A percentile compares a stretch with the other conserved stretches of the same genome.
Evolutionary conservation across 345 rosid species (phyloP).

Genomic region (Eucalyptus erythrocorys): DNA sequence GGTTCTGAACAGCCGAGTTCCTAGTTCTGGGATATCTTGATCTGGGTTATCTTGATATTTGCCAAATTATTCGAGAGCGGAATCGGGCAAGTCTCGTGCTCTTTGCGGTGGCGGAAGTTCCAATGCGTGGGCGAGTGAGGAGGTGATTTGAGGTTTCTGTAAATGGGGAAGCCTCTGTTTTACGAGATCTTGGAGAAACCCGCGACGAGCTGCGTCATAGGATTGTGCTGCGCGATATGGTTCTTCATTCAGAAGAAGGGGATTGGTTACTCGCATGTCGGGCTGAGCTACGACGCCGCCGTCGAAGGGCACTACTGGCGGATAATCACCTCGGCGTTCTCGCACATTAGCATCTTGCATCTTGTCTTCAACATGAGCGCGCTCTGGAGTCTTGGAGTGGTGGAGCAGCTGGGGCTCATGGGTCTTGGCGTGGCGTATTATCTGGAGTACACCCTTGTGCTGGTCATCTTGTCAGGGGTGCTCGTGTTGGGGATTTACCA

Average conservation of each 20-base stretch:
- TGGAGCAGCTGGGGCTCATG: conserved; percentile 55
- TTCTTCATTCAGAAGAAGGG: conserved; percentile 83
- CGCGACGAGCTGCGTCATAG: conserved; percentile 69
- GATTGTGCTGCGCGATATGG: conserved; percentile 71
- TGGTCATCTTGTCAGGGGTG: conserved; percentile 62
- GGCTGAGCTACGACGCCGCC: conserved; percentile 78
- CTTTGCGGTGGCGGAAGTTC: neutral
- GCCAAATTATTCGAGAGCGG: neutral
- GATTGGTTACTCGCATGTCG: conserved; percentile 85
- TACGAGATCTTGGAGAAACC: conserved; percentile 83
- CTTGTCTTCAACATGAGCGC: conserved; percentile 98
- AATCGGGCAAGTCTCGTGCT: neutral
- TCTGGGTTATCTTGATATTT: neutral
- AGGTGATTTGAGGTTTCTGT: neutral
- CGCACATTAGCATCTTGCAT: conserved; percentile 87
- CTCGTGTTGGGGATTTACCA: conserved; percentile 75
- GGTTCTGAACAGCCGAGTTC: neutral
- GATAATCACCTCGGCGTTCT: conserved; percentile 88
- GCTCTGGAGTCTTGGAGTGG: conserved; percentile 92
- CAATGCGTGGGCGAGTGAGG: neutral
- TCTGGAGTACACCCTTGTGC: conserved; percentile 81
- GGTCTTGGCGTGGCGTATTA: conserved; percentile 82
- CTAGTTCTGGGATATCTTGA: neutral
- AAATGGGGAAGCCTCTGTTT: conserved; percentile 80
- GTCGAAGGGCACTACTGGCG: conserved; percentile 89